Evolutionary conservation across 2,329 filamentous ascomycete species (phyloP), one percentile per base, ranked within the genome.

Genomic region (Cladosporium sp.): DNA sequence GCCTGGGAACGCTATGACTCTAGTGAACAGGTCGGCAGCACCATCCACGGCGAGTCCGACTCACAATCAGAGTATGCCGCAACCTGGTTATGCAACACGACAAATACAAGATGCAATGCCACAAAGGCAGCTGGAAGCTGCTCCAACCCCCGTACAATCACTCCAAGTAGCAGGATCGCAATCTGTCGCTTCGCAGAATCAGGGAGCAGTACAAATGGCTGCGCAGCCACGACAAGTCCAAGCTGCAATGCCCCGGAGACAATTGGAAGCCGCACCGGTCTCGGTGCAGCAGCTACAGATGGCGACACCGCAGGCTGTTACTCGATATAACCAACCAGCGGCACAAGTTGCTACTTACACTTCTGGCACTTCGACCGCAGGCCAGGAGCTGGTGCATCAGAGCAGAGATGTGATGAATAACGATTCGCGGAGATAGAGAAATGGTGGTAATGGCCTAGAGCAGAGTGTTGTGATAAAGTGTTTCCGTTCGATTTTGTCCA

Each of bases 321-420:
- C 3, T 32, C 28, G 3, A 10, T 10, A 32, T 2, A 5, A 32
- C 28, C 28, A 9, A 9, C 8, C 4, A 32, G 28, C 8, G 2
- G 40, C 40, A 17, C 20, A 24, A n/a, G 20, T 17, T 6, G 13
- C 20, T 2, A n/a, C 40, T 2, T 3, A 15, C 2, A n/a, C 20
- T 8, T 1, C 35, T 3, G 37, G 15, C 6, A n/a, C 13, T n/a
- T 17, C 37, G 10, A 28, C 8, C 17, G 34, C 7, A 2, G 35
- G 54, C 12, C 44, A 49, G 15, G 44, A 56, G 6, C 44, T 56
- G 15, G 54, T 56, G 7, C 24, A 25, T 6, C 47, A 55, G 13
- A 40, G 40, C 19, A 24, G 10, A 17, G 52, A 37, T 2, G 17
- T 47, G 15, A 40, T 20, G 15, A 45, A 20, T 10, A 45, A 20